Conservation (phyloP, 2,329 filamentous ascomycete species). For the Trichoderma koningii region DNA sequence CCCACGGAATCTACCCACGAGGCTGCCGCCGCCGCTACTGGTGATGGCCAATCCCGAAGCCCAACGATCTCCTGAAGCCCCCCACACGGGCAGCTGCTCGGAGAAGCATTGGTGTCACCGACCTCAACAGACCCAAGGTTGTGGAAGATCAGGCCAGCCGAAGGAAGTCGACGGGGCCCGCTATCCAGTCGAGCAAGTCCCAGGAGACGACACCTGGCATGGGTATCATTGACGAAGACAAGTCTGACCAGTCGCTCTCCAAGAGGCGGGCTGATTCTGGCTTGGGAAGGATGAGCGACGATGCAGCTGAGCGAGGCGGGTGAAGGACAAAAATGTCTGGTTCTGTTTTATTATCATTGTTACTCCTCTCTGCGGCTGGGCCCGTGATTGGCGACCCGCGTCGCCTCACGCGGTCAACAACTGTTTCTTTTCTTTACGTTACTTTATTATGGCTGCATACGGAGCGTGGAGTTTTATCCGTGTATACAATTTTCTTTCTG, state of each 20-base stretch:
- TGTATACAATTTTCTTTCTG: constrained; percentile 2
- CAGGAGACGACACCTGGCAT: neutral
- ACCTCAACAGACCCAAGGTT: constrained; percentile 35
- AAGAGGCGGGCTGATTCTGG: constrained; percentile 42
- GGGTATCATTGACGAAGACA: constrained; percentile 17
- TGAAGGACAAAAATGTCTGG: neutral
- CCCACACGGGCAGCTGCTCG: constrained; percentile 40
- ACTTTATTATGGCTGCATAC: constrained; percentile 14
- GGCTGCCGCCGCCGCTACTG: constrained; percentile 6
- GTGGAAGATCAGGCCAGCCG: constrained; percentile 34
- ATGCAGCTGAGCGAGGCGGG: constrained; percentile 32
- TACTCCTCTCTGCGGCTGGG: neutral
- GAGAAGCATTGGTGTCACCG: constrained; percentile 37
- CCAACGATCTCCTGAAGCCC: constrained; percentile 35
- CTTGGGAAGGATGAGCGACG: constrained; percentile 38
- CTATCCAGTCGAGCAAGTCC: neutral
- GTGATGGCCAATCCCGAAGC: constrained; percentile 43
- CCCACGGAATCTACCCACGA: constrained; percentile 30
- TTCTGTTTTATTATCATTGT: neutral
- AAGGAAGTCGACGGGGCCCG: constrained; percentile 38
- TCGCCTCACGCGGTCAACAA: neutral
- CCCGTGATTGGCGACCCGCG: neutral
- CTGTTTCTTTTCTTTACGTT: neutral
- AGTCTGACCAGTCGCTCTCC: constrained; percentile 27
- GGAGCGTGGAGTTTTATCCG: constrained; percentile 21